phyloP scores from a whole-genome alignment of 345 rosid genomes.

The Salix brachista region DNA sequence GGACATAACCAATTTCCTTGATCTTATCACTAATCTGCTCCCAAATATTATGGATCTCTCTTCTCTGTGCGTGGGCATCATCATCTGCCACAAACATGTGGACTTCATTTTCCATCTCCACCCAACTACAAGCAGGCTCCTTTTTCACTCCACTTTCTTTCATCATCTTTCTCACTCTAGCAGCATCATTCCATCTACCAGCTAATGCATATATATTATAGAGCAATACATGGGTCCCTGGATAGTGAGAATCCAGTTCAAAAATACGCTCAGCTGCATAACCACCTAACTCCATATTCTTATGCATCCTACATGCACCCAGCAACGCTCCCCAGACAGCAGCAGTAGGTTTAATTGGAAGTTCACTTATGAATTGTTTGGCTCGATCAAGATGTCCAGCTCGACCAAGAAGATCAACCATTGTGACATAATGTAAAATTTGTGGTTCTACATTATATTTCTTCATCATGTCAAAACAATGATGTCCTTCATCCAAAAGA shows the following conservation, averaged over 20 bases:
- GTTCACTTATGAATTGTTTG: slow-evolving; percentile 40
- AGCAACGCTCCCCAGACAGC: slow-evolving; percentile 63
- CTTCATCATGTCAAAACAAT: slow-evolving; percentile 49
- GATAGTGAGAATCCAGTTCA: slow-evolving; percentile 50
- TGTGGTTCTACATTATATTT: slow-evolving; percentile 38
- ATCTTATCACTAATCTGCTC: slow-evolving; percentile 47
- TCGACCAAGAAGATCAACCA: slow-evolving; percentile 71
- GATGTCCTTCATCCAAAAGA: slow-evolving; percentile 46
- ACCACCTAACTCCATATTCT: slow-evolving; percentile 50
- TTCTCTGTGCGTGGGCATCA: slow-evolving; percentile 48
- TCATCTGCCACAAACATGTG: slow-evolving; percentile 64
- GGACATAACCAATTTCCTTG: slow-evolving; percentile 54
- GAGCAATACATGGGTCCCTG: slow-evolving; percentile 54
- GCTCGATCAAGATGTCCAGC: slow-evolving; percentile 52
- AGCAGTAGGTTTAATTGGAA: slow-evolving; percentile 53
- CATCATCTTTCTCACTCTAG: slow-evolving; percentile 56
- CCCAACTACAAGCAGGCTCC: slow-evolving; percentile 67
- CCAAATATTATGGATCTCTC: slow-evolving; percentile 48
- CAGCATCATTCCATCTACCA: slow-evolving; percentile 57
- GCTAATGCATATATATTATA: slow-evolving; percentile 59
- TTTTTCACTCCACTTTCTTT: slow-evolving; percentile 49
- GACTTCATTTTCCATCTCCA: slow-evolving; percentile 50
- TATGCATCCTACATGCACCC: slow-evolving; percentile 68
- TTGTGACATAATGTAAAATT: slow-evolving; percentile 42
- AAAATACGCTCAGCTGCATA: slow-evolving; percentile 54